Evolutionary conservation across 805 yeast genomes (phyloP), one percentile per base, ranked within the genome.

Genomic region (Clavispora asparagi): DNA sequence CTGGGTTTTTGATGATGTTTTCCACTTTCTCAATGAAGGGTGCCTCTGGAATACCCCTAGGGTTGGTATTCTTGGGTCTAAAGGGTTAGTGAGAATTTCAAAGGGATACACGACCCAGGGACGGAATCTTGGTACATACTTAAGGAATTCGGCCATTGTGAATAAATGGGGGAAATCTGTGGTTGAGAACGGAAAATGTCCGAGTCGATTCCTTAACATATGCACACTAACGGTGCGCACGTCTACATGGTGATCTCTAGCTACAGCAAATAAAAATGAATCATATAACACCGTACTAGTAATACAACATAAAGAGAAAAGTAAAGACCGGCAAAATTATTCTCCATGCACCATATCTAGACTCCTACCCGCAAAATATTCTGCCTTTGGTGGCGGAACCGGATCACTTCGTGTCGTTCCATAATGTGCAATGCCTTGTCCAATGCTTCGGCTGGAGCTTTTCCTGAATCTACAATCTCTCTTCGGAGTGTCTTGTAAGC

Each of bases 21-120:
- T 82, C 94, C 9, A 91, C 94, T 46, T 81, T 80, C 51, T 86
- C 95, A 43, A 94, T 82, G 64, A 94, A 94, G 36, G 95, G 96
- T 1, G 99, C 99, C 60, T 87, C 86, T 7, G 99, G 99, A 47
- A 94, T 94, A 4, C 99, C 99, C 53, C 98, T 78, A 9, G 97
- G 94, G 60, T 94, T 94, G 23, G 82, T 68, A 42, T 79, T 75
- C 2, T 76, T 77, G 12, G 83, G 75, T 57, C 83, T 81, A 47
- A 52, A 12, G 32, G 41, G 27, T 50, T 44, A 44, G 44, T 41
- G 42, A n/a, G 8, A 11, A 11, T 28, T 12, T 27, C 31, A 30
- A 27, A 3, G 4, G 6, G 29, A 27, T 27, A 27, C 5, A 19
- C 5, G 23, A 19, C 23, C 5, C 23, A 17, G 14, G 10, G 1